A percentile compares a stretch with the other conserved stretches of the same genome.
Evolutionary conservation across 805 yeast genomes (phyloP).

Genomic region (Teunomyces stri): DNA sequence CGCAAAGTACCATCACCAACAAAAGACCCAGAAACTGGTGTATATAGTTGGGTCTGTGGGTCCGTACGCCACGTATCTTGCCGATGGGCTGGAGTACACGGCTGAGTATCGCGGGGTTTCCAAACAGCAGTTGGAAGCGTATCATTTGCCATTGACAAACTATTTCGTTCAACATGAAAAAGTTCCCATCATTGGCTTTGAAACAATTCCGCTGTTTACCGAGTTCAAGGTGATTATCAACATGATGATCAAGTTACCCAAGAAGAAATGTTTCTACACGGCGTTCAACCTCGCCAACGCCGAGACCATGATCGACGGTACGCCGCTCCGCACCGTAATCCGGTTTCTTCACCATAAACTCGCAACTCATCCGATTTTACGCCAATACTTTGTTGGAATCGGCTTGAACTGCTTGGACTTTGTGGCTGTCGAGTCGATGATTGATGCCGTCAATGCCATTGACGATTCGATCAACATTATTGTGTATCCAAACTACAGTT

Average conservation of each 20-base stretch:
- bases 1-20: background rate
- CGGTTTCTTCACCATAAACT: slow-evolving; percentile 14
- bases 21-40: slow-evolving; percentile 9
- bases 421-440: slow-evolving; percentile 37
- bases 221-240: slow-evolving; percentile 54
- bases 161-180: slow-evolving; percentile 36
- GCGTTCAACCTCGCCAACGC: slow-evolving; percentile 31
- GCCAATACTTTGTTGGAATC: slow-evolving; percentile 40
- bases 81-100: slow-evolving; percentile 70
- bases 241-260: slow-evolving; percentile 27
- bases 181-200: slow-evolving; percentile 62
- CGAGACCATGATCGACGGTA: slow-evolving; percentile 29
- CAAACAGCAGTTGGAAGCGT: slow-evolving; percentile 39
- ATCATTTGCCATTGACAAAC: slow-evolving; percentile 47
- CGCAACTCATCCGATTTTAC: slow-evolving; percentile 9
- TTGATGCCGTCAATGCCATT: slow-evolving; percentile 27
- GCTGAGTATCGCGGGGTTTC: slow-evolving; percentile 53
- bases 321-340: slow-evolving; percentile 21
- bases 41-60: slow-evolving; percentile 66
- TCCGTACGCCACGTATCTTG: slow-evolving; percentile 70
- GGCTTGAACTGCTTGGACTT: slow-evolving; percentile 72
- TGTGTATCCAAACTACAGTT: slow-evolving; percentile 78
- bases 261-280: slow-evolving; percentile 44
- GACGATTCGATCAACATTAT: slow-evolving; percentile 38
- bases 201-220: slow-evolving; percentile 63